Conservation (phyloP, 345 rosid genomes). For the sweet orange (Citrus sinensis) region DVS_A1.0 CM039165.1:38509001-38509500, state of each 20-base stretch:
- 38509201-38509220: conserved; percentile 16
- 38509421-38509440: conserved; percentile 51
- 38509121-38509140: conserved; percentile 41
- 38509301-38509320: conserved; percentile 51
- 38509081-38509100: conserved; percentile 36
- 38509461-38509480: conserved; percentile 13
- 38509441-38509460: conserved; percentile 60
- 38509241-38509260: conserved; percentile 55
- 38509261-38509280: conserved; percentile 37
- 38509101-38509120: conserved; percentile 57
- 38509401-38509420: conserved; percentile 64
- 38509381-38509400: conserved; percentile 84
- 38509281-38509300: conserved; percentile 33
- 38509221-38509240: conserved; percentile 52
- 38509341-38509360: conserved; percentile 60
- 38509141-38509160: conserved; percentile 22
- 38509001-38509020: conserved; percentile 69
- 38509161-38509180: conserved; percentile 52
- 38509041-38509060: conserved; percentile 54
- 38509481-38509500: background rate
- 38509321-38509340: conserved; percentile 43
- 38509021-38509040: conserved; percentile 61
- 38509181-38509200: conserved; percentile 50
- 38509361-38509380: conserved; percentile 94
- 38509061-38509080: conserved; percentile 26